Conservation (phyloP, 2,329 filamentous ascomycete species). For the Remersonia thermophila region DNA sequence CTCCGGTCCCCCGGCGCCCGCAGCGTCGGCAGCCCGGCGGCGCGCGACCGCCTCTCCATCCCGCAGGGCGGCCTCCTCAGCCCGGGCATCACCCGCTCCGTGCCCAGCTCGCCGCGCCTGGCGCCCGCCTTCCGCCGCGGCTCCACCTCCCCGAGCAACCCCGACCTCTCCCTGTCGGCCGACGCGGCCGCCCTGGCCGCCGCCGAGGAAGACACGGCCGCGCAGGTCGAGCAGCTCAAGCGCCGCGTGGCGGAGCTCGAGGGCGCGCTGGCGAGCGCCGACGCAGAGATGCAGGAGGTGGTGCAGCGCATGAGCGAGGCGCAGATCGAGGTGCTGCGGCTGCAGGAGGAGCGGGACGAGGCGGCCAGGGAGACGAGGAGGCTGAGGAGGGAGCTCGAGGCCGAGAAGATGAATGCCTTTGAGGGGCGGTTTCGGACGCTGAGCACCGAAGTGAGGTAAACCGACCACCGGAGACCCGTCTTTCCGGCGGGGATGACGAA, state of each 20-base stretch:
- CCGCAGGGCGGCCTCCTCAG: slow-evolving; percentile 6
- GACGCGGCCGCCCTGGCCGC: slow-evolving; percentile 5
- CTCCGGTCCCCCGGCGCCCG: slow-evolving; percentile 19
- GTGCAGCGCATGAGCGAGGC: slow-evolving; percentile 70
- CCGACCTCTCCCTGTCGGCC: no score
- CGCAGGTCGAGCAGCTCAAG: slow-evolving; percentile 59
- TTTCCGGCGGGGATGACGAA: no score
- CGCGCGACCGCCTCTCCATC: no score
- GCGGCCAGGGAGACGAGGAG: slow-evolving; percentile 58
- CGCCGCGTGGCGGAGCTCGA: slow-evolving; percentile 75
- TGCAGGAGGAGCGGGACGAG: slow-evolving; percentile 64
- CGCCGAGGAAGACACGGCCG: slow-evolving; percentile 31
- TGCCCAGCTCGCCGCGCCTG: slow-evolving; percentile 6
- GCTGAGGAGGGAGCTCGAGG: slow-evolving; percentile 54
- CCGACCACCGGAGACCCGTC: no score
- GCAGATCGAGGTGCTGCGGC: slow-evolving; percentile 69
- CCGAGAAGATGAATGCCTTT: slow-evolving; percentile 47
- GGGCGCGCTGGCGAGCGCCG: slow-evolving; percentile 61
- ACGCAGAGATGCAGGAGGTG: slow-evolving; percentile 73
- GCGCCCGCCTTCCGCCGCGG: not conserved
- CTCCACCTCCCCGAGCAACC: slow-evolving; percentile 26
- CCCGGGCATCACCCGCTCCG: slow-evolving; percentile 23
- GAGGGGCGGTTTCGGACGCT: slow-evolving; percentile 22
- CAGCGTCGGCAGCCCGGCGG: no score
- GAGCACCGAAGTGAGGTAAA: no score